Percentiles rank a stretch among this genome's conserved stretches.
Evolutionary conservation across 176 grass and related monocot genomes (phyloP).

Genomic region (Carex pumila): DNA sequence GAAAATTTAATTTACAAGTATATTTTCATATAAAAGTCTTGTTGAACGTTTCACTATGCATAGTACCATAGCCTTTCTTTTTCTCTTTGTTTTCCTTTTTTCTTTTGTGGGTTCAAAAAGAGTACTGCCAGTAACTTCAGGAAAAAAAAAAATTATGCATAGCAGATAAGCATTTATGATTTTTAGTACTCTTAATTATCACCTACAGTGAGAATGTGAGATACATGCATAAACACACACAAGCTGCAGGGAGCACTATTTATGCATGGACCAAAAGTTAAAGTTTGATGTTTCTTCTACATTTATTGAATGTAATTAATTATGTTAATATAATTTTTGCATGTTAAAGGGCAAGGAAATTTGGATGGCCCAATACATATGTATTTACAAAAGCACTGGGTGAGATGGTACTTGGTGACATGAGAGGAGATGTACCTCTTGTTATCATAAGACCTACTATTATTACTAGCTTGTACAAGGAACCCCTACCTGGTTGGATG

Average conservation of each 20-base stretch:
- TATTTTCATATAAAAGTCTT: no score
- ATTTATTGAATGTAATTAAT: not conserved
- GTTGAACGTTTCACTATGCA: no score
- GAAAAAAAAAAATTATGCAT: no score
- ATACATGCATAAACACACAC: no score
- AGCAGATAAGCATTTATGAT: no score
- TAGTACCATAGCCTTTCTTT: no score
- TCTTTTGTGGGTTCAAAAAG: not conserved
- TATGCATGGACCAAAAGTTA: not conserved
- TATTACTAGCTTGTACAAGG: conserved; percentile 54
- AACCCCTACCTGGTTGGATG: conserved; percentile 79
- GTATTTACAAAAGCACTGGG: conserved; percentile 83
- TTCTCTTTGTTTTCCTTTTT: not conserved
- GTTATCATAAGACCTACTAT: conserved; percentile 62
- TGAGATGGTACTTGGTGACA: conserved; percentile 44
- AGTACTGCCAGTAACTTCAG: no score
- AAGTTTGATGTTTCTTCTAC: not conserved
- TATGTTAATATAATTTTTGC: not conserved
- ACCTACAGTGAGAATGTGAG: not conserved
- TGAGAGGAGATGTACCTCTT: conserved; percentile 28
- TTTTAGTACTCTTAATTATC: not conserved
- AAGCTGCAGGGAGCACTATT: not conserved
- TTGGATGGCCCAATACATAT: conserved; percentile 80
- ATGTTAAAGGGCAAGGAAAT: conserved; percentile 44
- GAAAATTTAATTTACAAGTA: no score